Conservation (phyloP, 2,329 filamentous ascomycete genomes). For the Didymella keratinophila region DNA sequence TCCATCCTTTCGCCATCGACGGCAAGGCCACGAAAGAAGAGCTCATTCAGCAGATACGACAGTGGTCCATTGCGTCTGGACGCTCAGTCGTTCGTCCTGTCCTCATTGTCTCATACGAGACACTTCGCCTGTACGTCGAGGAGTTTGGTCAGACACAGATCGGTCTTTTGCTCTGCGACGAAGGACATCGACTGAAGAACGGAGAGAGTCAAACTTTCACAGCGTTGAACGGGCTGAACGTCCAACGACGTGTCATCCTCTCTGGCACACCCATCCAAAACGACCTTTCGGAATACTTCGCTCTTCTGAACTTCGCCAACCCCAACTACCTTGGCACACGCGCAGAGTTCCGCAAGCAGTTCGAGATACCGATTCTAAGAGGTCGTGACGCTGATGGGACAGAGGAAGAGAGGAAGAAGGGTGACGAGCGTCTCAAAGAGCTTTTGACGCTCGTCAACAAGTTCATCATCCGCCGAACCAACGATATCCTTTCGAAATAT, state of each 20-base stretch:
- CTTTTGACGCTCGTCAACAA: slow-evolving; percentile 90
- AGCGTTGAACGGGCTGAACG: slow-evolving; percentile 87
- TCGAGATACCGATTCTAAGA: slow-evolving; percentile 88
- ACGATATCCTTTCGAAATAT: slow-evolving; percentile 98
- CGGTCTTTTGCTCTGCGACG: slow-evolving; percentile 91
- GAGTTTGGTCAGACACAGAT: slow-evolving; percentile 90
- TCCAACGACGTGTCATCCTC: slow-evolving; percentile 88
- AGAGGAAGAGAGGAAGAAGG: slow-evolving; percentile 80
- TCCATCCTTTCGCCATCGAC: slow-evolving; percentile 93
- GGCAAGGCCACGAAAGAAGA: slow-evolving; percentile 97
- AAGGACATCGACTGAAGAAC: slow-evolving; percentile 96
- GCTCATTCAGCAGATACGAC: slow-evolving; percentile 84
- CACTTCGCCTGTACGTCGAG: slow-evolving; percentile 86
- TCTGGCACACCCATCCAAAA: slow-evolving; percentile 98
- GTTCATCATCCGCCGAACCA: slow-evolving; percentile 96
- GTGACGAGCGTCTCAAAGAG: slow-evolving; percentile 82
- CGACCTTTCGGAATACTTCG: slow-evolving; percentile 97
- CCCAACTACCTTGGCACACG: slow-evolving; percentile 89
- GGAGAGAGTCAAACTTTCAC: slow-evolving; percentile 95
- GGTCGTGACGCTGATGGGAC: slow-evolving; percentile 90
- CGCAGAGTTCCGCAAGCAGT: slow-evolving; percentile 90
- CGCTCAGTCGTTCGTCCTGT: slow-evolving; percentile 88
- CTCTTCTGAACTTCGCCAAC: slow-evolving; percentile 95
- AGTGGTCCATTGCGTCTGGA: slow-evolving; percentile 94
- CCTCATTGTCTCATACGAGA: slow-evolving; percentile 98